Percentiles rank a stretch among this genome's conserved stretches.
phyloP scores from a whole-genome alignment of 208 protist genomes.

The Zelonia costaricensis region DNA sequence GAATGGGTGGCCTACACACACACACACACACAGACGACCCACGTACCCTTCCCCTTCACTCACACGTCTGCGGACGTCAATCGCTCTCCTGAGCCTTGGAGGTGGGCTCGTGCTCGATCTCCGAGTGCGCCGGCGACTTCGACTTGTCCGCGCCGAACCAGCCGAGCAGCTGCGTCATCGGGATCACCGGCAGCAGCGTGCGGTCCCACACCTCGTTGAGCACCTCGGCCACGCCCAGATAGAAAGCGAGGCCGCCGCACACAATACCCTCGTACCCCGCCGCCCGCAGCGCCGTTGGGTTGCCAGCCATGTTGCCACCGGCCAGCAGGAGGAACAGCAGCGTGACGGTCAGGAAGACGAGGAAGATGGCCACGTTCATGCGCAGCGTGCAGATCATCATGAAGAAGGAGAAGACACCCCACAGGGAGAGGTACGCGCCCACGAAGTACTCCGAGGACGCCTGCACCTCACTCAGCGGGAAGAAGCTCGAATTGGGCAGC shows the following conservation, averaged over 20 bases:
- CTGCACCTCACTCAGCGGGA: neutral
- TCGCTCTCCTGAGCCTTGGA: no score
- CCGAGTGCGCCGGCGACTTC: neutral
- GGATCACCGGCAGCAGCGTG: conserved; percentile 35
- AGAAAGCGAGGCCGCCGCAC: conserved; percentile 50
- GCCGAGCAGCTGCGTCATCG: conserved; percentile 26
- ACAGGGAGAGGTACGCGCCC: conserved; percentile 22
- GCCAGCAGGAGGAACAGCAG: conserved; percentile 29
- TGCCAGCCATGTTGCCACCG: conserved; percentile 18
- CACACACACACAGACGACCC: no score
- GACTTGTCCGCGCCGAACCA: conserved; percentile 21
- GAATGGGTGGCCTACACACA: no score
- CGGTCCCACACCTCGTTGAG: conserved; percentile 48
- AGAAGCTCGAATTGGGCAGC: conserved; percentile 24
- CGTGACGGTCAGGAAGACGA: conserved; percentile 32
- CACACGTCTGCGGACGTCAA: no score
- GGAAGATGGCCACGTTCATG: conserved; percentile 31
- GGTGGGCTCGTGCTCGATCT: no score
- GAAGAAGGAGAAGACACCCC: conserved; percentile 30
- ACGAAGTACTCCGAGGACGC: conserved; percentile 13
- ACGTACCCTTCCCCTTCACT: no score
- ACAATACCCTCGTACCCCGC: conserved; percentile 52
- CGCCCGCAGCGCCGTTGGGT: conserved; percentile 16
- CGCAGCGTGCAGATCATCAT: conserved; percentile 30
- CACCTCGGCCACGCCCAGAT: conserved; percentile 48